Evolutionary conservation across 2,329 filamentous ascomycete genomes (phyloP), one percentile per base, ranked within the genome.

Genomic region (Colletotrichum sp.): DNA sequence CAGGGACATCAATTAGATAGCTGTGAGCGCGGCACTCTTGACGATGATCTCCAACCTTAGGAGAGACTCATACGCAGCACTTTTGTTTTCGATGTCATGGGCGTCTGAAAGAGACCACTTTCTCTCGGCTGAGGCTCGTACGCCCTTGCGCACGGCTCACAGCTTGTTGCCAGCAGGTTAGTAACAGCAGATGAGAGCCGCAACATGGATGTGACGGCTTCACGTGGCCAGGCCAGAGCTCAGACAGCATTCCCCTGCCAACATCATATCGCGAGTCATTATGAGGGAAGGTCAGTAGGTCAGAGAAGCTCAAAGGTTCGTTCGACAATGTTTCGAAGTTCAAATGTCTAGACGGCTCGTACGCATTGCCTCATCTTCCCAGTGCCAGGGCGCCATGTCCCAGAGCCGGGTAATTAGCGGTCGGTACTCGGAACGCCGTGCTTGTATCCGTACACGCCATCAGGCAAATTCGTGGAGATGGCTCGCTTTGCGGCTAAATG

Each of bases 401-500:
- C 52, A 13, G 10, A 21, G 16, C 66, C 74, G 65, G 71, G 39
- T 76, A 75, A 75, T 76, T 65, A 21, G 34, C 26, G 21, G 10
- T 60, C 16, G n/a, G 57, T 39, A 39, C 21, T 57, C 39, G 28
- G 60, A n/a, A 72, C 15, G 59, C 18, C 10, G 24, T 67, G 21
- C 36, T 67, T 26, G 30, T 21, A 44, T 44, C 39, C 39, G 39
- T 49, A 52, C 13, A 9, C 49, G 6, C 55, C 68, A 73, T 63
- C 73, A 76, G 70, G 73, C 70, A 73, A 75, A 69, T 69, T 30
- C 36, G 39, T 59, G 36, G 69, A 57, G 18, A 76, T 52, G 28
- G 32, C 32, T 52, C 39, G 36, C 30, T 65, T 76, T 55, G 34
- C 76, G 76, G 76, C 76, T 77, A 77, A 77, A 77, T 76, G 36